phyloP scores from a whole-genome alignment of 331 rosid genomes.

The Erythrophleum ivorense region DNA sequence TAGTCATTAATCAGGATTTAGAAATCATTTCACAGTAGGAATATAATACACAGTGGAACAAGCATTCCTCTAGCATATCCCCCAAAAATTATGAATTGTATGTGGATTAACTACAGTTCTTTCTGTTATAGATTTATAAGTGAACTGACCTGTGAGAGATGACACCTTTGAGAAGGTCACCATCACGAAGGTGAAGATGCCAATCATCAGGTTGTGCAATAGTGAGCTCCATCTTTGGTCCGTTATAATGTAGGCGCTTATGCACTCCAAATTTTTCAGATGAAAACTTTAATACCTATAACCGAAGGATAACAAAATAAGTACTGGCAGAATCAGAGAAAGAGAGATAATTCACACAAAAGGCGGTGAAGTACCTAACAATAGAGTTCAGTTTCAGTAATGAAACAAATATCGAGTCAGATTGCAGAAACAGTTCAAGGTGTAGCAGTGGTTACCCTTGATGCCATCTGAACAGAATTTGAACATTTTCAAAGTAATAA shows the following conservation, averaged over 20 bases:
- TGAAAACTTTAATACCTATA: conserved; percentile 45
- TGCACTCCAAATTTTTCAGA: conserved; percentile 42
- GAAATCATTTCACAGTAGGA: not conserved
- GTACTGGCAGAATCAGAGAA: not conserved
- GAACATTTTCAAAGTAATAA: not conserved
- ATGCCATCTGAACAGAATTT: not conserved
- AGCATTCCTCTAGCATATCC: not conserved
- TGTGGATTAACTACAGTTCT: not conserved
- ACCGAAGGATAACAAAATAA: conserved; percentile 25
- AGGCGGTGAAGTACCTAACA: not conserved
- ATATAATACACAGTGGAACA: not conserved
- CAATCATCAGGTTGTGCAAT: conserved; percentile 92
- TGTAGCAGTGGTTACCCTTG: not conserved
- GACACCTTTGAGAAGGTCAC: conserved; percentile 79
- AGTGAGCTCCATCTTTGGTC: conserved; percentile 75
- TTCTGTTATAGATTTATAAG: not conserved
- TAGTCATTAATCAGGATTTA: conserved; percentile 32
- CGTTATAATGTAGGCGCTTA: conserved; percentile 36
- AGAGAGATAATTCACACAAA: not conserved
- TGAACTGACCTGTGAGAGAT: conserved; percentile 71
- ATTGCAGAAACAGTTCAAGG: not conserved
- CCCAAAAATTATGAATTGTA: not conserved
- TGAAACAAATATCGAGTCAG: not conserved
- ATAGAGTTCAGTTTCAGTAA: not conserved
- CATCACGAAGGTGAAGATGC: conserved; percentile 97